Base-by-base conservation (phyloP, 306 rosid species). In the Acmispon strigosus region DNA sequence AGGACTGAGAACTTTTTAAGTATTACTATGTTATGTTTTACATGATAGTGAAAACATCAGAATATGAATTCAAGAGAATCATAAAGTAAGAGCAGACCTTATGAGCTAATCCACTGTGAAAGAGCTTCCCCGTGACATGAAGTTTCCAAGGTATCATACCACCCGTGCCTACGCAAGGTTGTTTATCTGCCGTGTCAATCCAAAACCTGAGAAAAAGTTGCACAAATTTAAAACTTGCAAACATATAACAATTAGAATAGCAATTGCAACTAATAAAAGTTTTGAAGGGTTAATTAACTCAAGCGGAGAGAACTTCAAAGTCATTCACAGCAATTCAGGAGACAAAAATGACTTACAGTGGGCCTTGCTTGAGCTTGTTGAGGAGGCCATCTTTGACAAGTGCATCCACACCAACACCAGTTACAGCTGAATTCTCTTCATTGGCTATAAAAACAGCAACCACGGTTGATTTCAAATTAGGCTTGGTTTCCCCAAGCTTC, bases 111-210 rank as follows among this genome's bases (percentile, higher is more conserved):
- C 99, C 97, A 72, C 99, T 89, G 78, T 94, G 97, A 75, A 94
- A 94, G 55, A 94, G 96, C 69, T 84, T 91, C 80, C 96, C 97
- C 0, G 86, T 86, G 76, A 81, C 90, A 44, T 77, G 82, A 67
- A 91, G 96, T 77, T 82, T 87, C 99, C 96, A 91, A 71, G 99
- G 96, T 71, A 91, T 83, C 88, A 85, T 71, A 68, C 99, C 99
- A 56, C 99, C 99, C 29, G 97, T 94, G 27, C 97, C 99, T 13
- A 94, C 54, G 22, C 99, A 87, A 13, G 99, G 99, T 69, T 94
- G 99, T 74, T 91, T 91, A 79, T 94, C 99, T 0, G 97, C 95
- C 2, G 95, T 87, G 73, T 94, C 97, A 37, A 91, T 79, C 99
- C 97, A 94, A 82, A 74, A 91, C 86, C 99, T 91, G 81, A 34